phyloP scores from a whole-genome alignment of 208 protist species.

The Crithidia brevicula region DNA sequence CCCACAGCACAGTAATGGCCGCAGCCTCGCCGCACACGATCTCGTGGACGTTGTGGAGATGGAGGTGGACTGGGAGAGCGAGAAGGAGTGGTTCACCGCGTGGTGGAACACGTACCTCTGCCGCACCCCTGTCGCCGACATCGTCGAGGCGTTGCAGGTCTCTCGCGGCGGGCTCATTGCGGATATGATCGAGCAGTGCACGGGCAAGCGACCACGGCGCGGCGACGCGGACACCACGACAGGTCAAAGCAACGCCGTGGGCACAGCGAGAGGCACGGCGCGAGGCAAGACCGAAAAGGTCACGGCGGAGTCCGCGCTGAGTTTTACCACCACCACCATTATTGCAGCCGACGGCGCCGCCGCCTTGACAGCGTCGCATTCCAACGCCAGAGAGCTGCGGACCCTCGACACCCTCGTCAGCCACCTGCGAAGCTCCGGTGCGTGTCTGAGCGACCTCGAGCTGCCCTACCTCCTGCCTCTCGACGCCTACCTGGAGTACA shows the following conservation, averaged over 20 bases:
- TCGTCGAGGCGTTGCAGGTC: constrained; percentile 60
- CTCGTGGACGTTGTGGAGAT: constrained; percentile 29
- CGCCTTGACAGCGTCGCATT: neutral
- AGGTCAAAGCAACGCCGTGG: neutral
- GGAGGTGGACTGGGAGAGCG: constrained; percentile 24
- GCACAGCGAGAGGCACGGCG: too few relatives aligned
- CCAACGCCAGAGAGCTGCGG: constrained; percentile 32
- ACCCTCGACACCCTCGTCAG: constrained; percentile 61
- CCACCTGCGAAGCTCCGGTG: constrained; percentile 80
- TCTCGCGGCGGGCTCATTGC: constrained; percentile 63
- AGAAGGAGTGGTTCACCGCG: constrained; percentile 51
- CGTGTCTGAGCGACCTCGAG: constrained; percentile 74
- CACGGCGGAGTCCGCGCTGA: neutral
- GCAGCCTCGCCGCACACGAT: constrained; percentile 6
- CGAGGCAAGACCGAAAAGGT: too few relatives aligned
- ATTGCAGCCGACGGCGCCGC: neutral
- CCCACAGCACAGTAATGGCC: neutral
- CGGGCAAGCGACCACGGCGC: constrained; percentile 54
- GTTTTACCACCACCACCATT: neutral
- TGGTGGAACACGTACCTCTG: constrained; percentile 87
- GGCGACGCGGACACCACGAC: neutral
- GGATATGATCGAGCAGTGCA: constrained; percentile 71
- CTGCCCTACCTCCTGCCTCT: constrained; percentile 80
- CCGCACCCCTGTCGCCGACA: constrained; percentile 54
- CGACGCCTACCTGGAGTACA: constrained; percentile 69